Conservation (phyloP, 2,329 filamentous ascomycete genomes). For the Ceratocystis colombiana region DNA sequence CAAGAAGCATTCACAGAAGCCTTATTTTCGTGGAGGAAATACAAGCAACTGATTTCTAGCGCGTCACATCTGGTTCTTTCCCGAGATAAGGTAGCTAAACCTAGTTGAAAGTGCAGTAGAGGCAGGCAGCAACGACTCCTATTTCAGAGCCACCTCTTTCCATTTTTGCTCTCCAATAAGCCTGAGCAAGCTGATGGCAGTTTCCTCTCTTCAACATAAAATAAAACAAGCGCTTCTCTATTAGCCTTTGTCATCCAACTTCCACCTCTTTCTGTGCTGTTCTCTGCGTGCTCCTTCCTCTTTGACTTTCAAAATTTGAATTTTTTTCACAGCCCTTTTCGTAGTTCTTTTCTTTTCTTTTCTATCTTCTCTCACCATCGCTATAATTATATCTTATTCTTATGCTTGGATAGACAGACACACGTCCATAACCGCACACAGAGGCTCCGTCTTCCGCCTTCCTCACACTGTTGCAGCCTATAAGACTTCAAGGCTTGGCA, state of each 20-base stretch:
- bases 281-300: not conserved
- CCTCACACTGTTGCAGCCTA: not conserved
- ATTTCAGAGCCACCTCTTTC: not conserved
- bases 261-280: not conserved
- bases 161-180: not conserved
- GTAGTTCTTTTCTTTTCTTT: not conserved
- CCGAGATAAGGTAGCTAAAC: no score
- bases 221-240: not conserved
- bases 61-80: no score
- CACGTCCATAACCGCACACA: not conserved
- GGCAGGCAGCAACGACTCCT: not conserved
- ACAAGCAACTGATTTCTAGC: no score
- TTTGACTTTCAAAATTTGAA: not conserved
- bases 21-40: no score
- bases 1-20: no score
- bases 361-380: not conserved
- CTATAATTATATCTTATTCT: no score
- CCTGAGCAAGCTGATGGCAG: not conserved
- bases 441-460: not conserved
- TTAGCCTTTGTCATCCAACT: not conserved
- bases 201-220: conserved; percentile 9
- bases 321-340: not conserved
- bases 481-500: not conserved
- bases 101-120: no score
- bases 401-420: not conserved